Evolutionary conservation across 192 early-diverging fungal genomes (phyloP).

Genomic region (Umbelopsis ramanniana): DNA sequence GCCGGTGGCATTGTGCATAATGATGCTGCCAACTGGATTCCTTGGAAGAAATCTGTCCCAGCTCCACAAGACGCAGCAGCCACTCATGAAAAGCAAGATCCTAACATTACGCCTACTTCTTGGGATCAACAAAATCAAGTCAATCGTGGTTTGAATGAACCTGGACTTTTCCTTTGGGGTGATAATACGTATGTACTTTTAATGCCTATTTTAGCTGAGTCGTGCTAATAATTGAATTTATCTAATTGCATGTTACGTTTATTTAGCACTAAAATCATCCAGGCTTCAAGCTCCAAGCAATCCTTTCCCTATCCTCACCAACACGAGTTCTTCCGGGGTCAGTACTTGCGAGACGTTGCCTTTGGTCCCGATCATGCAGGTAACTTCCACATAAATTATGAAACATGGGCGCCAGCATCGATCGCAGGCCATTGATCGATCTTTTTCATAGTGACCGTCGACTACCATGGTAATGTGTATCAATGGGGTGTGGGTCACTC

Average conservation of each 20-base stretch:
- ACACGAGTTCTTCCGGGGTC: conserved; percentile 20
- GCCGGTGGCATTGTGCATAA: conserved; percentile 18
- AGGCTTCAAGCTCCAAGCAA: conserved; percentile 8
- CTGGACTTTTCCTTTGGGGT: conserved; percentile 26
- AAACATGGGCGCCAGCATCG: no score
- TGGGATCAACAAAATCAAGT: conserved; percentile 31
- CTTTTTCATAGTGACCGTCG: conserved; percentile 30
- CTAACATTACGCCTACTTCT: conserved; percentile 9
- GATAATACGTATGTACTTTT: background rate
- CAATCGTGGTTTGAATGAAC: conserved; percentile 14
- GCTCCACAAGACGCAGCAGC: background rate
- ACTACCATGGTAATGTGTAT: conserved; percentile 44
- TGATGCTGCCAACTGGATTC: conserved; percentile 7
- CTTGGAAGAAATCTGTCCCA: background rate
- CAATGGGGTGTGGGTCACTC: conserved; percentile 47
- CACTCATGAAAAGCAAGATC: conserved; percentile 13
- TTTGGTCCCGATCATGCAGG: conserved; percentile 28
- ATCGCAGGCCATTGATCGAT: no score
- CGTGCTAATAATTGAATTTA: background rate
- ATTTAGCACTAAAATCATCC: background rate
- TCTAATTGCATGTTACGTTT: background rate
- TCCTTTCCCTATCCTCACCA: background rate
- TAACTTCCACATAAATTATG: background rate
- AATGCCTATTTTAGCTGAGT: no score
- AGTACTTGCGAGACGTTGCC: conserved; percentile 21